Conservation (phyloP, 179 eudicot genomes). For the Spergularia azorica region DNA sequence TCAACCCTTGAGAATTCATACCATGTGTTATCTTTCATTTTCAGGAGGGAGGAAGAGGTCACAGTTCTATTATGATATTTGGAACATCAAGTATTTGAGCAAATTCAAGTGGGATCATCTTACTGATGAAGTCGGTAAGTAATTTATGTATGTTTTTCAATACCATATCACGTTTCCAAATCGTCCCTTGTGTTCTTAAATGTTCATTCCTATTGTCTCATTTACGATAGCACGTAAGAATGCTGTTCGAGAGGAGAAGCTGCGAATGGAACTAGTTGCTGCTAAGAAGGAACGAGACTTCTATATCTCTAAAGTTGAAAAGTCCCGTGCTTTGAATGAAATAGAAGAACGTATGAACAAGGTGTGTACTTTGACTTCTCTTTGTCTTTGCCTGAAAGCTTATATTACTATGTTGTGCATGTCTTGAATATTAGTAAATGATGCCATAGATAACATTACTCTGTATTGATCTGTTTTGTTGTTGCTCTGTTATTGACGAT, state of each 20-base stretch:
- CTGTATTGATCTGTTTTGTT: not conserved
- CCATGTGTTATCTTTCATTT: not conserved
- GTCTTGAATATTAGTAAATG: not conserved
- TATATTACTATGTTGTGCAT: not conserved
- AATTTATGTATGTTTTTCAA: slow-evolving; percentile 10
- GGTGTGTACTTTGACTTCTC: slow-evolving; percentile 38
- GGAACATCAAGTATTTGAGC: slow-evolving; percentile 97
- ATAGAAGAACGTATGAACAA: slow-evolving; percentile 82
- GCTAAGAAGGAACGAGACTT: slow-evolving; percentile 85
- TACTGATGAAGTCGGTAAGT: slow-evolving; percentile 73
- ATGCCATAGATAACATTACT: slow-evolving; percentile 3
- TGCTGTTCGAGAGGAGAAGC: slow-evolving; percentile 78
- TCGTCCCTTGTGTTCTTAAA: not conserved
- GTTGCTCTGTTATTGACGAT: not conserved
- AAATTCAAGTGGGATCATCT: slow-evolving; percentile 98
- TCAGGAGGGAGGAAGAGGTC: slow-evolving; percentile 95
- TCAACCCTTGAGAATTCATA: not conserved
- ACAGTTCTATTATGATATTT: slow-evolving; percentile 70
- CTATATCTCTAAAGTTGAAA: slow-evolving; percentile 78
- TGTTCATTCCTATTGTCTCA: not conserved
- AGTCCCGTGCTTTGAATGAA: slow-evolving; percentile 58
- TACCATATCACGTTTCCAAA: not conserved
- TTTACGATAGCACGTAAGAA: slow-evolving; percentile 56
- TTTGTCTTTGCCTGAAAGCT: not conserved
- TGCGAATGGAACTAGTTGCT: slow-evolving; percentile 75